Percentiles rank a stretch among this genome's conserved stretches.
These are phyloP conservation scores for Hypoxylon perforatum DNA, from an alignment of 495 filamentous ascomycete species.

Conservation along the genomic window DNA sequence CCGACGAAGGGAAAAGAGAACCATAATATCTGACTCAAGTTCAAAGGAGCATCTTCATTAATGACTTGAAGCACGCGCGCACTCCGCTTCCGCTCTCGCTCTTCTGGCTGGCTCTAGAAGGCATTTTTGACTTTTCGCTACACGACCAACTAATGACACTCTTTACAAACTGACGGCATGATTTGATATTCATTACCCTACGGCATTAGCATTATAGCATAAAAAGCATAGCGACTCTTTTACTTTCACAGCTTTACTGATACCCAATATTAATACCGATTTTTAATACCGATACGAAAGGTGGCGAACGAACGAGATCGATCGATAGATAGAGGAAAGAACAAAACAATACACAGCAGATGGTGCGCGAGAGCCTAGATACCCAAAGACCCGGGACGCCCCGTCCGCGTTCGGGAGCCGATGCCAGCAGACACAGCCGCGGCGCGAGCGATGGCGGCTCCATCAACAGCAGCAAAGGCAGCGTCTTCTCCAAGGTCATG, in stretches of 20 bases:
- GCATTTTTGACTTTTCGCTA: constrained; percentile 35
- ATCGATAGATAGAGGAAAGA: background rate
- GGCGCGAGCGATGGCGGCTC: background rate
- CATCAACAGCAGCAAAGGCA: background rate
- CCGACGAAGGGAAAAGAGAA: constrained; percentile 23
- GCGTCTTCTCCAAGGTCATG: constrained; percentile 34
- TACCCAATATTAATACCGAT: no score
- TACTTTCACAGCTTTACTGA: constrained; percentile 11
- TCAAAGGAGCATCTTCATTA: constrained; percentile 21
- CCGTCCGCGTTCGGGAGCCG: background rate
- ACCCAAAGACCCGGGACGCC: background rate
- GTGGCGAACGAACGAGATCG: background rate
- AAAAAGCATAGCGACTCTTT: constrained; percentile 18
- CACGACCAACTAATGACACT: background rate
- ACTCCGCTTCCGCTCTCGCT: background rate
- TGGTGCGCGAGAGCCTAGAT: constrained; percentile 16
- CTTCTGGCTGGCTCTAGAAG: background rate
- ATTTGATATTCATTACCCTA: constrained; percentile 22
- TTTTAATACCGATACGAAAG: background rate
- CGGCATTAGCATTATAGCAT: constrained; percentile 9
- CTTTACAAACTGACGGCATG: constrained; percentile 24
- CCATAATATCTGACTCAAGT: constrained; percentile 10
- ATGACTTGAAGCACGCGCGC: constrained; percentile 16
- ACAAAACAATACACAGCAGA: constrained; percentile 6
- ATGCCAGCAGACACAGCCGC: background rate